These are phyloP conservation scores for Penicillium psychrofluorescens DNA, from an alignment of 495 filamentous ascomycete species.

Conservation along the genomic window DNA sequence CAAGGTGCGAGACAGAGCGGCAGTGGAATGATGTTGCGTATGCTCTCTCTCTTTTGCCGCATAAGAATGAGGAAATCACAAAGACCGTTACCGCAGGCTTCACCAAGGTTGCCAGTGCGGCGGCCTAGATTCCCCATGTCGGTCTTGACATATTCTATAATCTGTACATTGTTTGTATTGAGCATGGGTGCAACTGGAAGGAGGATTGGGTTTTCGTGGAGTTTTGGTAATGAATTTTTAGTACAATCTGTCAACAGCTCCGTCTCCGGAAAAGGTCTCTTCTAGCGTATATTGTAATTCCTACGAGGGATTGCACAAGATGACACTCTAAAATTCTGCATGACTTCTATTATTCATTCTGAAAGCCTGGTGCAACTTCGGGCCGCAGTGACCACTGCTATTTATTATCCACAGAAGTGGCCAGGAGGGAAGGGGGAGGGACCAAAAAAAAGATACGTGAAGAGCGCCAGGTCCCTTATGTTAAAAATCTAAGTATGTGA, in stretches of 20 bases:
- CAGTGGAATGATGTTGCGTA: constrained; percentile 98
- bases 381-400: no score
- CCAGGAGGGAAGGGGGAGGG: not conserved
- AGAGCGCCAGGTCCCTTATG: not conserved
- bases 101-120: constrained; percentile 62
- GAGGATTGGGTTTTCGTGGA: not conserved
- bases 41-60: constrained; percentile 77
- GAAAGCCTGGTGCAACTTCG: no score
- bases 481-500: constrained; percentile 16
- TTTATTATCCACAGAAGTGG: constrained; percentile 2
- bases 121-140: constrained; percentile 33
- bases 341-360: not conserved
- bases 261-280: no score
- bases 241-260: no score
- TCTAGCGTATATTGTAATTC: no score
- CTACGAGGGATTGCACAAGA: no score
- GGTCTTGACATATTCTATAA: no score
- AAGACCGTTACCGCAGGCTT: constrained; percentile 80
- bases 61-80: constrained; percentile 96
- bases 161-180: constrained; percentile 1
- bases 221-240: no score
- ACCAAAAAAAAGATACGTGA: not conserved
- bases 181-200: not conserved
- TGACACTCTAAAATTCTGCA: no score
- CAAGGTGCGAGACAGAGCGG: constrained; percentile 81